These are phyloP conservation scores for Tanacetum coccineum DNA, from an alignment of 129 eudicot genomes.

Conservation along the genomic window DNA sequence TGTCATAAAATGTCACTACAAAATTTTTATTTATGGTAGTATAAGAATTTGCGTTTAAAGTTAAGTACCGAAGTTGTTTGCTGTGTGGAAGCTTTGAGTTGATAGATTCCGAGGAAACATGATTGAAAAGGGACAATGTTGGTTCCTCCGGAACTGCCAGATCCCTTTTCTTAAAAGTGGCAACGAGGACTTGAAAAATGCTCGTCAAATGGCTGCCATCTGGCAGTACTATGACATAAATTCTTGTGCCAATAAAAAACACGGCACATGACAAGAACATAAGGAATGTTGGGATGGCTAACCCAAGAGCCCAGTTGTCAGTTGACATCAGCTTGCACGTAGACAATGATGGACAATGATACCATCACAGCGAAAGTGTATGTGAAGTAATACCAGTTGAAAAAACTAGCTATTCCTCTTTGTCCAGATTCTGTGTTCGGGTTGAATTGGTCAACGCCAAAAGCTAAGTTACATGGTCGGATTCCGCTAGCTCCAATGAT, in stretches of 20 bases:
- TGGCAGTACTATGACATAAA: conserved; percentile 42
- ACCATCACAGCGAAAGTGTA: conserved; percentile 50
- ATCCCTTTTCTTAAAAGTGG: conserved; percentile 40
- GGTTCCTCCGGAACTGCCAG: conserved; percentile 38
- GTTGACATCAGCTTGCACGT: conserved; percentile 39
- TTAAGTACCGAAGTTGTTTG: conserved; percentile 44
- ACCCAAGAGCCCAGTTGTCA: conserved; percentile 54
- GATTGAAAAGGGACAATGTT: conserved; percentile 28
- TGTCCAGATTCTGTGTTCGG: conserved; percentile 49
- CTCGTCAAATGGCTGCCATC: conserved; percentile 46
- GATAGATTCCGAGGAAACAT: conserved; percentile 32
- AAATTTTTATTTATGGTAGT: background rate
- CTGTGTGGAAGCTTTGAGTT: conserved; percentile 46
- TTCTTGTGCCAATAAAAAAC: conserved; percentile 39
- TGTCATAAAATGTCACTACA: background rate
- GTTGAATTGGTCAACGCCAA: conserved; percentile 53
- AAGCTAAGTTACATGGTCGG: conserved; percentile 54
- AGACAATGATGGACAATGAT: conserved; percentile 42
- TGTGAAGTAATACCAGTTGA: conserved; percentile 59
- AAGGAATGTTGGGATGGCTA: conserved; percentile 42
- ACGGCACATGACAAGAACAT: conserved; percentile 46
- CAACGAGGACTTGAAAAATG: conserved; percentile 36
- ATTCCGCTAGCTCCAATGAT: conserved; percentile 48
- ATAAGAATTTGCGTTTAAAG: too few relatives aligned
- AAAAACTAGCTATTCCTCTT: conserved; percentile 47